Base-by-base conservation (phyloP, 139 green algal species). In the Picochlorum sp. region DNA sequence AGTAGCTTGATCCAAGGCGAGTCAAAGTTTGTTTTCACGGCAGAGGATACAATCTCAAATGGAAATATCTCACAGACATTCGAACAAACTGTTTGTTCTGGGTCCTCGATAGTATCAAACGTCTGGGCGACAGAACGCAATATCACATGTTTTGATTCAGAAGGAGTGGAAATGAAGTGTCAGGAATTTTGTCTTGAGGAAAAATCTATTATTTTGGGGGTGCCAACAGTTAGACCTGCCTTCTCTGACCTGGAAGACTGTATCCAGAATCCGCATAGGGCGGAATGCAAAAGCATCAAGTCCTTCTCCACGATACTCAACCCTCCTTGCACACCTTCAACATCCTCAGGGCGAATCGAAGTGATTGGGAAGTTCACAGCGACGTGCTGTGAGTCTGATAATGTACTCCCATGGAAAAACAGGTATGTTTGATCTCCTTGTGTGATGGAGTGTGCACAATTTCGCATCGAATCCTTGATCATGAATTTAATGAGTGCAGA, bases 1-100 rank as follows among this genome's bases (percentile, higher is more conserved):
- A 21, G 18, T 21, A 20, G 15, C 16, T 26, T 54, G 47, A 7
- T 54, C 18, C 18, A 54, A 20, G 47, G 18, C n/a, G 47, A 54
- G n/a, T 54, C 47, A 54, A 54, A 54, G 47, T 54, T 54, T 54
- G 47, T 54, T 54, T 54, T 54, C 47, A 54, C 5, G 47, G 47
- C 47, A 20, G n/a, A 54, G n/a, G 47, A 54, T 20, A 9, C 6
- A 30, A 30, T 54, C 18, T 26, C 16, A 21, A 20, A 54, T 54
- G 18, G 16, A 54, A 54, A 54, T 1, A 20, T 54, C 47, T 20
- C 47, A 10, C 16, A 20, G 47, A 54, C 6, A 21, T 54, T 21
- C 6, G 2, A 54, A 54, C 47, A 21, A 21, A 9, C 47, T 24
- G n/a, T 54, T 18, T 54, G 47, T 21, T 21, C 47, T 26, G 6